phyloP scores from a whole-genome alignment of 371 early-diverging fungal species.

The Rhizopus sp. region DNA sequence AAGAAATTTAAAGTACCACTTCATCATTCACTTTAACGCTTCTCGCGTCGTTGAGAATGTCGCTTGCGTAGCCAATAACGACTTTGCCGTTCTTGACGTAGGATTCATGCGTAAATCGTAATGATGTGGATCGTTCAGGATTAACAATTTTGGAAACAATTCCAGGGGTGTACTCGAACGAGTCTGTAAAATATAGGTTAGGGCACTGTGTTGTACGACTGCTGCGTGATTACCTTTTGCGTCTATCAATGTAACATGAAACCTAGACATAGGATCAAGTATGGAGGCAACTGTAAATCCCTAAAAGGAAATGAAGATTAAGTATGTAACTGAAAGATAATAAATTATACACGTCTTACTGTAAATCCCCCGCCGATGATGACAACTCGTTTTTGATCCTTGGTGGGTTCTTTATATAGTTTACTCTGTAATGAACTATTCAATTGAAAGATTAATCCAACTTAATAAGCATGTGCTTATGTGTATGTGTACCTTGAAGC shows the following conservation, averaged over 20 bases:
- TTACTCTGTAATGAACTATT: conserved; percentile 15
- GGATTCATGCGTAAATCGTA: conserved; percentile 40
- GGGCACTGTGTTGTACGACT: too few relatives aligned
- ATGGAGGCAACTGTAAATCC: conserved; percentile 50
- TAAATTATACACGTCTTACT: conserved; percentile 23
- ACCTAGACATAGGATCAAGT: conserved; percentile 48
- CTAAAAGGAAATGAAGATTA: conserved; percentile 14
- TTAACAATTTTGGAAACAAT: conserved; percentile 33
- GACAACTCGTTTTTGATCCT: conserved; percentile 28
- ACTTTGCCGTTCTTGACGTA: conserved; percentile 48
- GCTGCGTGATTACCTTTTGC: conserved; percentile 35
- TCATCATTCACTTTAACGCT: conserved; percentile 32
- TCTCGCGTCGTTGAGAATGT: conserved; percentile 30
- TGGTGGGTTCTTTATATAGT: conserved; percentile 4
- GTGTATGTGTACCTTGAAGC: conserved; percentile 6
- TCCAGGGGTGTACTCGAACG: conserved; percentile 50
- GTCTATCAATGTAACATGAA: conserved; percentile 50
- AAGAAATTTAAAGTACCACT: conserved; percentile 20
- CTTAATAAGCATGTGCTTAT: background rate
- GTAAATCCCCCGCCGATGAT: conserved; percentile 52
- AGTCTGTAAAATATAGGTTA: conserved; percentile 15
- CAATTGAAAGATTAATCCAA: background rate
- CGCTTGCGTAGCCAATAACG: conserved; percentile 43
- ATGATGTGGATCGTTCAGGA: conserved; percentile 29
- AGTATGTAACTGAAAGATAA: background rate